phyloP scores from a whole-genome alignment of 1,139 yeast species.

The Geotrichum phurueaensis region DNA sequence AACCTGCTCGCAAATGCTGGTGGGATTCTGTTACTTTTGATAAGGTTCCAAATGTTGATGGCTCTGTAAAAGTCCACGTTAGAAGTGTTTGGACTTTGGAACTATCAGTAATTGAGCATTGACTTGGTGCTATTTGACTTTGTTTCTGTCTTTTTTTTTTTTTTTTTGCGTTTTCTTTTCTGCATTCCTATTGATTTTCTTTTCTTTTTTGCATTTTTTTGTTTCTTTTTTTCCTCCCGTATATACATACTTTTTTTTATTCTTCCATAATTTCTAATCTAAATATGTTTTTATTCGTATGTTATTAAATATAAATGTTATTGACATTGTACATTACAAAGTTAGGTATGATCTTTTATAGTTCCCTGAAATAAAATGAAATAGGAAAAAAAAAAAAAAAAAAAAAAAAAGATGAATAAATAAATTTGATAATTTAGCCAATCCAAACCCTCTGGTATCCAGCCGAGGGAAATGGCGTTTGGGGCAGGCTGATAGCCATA shows the following conservation, averaged over 20 bases:
- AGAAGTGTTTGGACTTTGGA: conserved; percentile 85
- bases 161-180: background rate
- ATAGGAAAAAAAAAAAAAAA: background rate
- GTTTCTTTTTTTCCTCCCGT: background rate
- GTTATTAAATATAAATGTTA: background rate
- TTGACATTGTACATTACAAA: background rate
- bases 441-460: background rate
- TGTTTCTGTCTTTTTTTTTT: background rate
- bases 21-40: conserved; percentile 66
- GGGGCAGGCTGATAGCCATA: background rate
- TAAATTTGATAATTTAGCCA: background rate
- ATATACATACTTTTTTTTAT: background rate
- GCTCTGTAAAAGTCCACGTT: conserved; percentile 57
- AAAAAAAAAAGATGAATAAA: background rate
- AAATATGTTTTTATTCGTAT: background rate
- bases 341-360: too few relatives aligned
- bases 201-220: background rate
- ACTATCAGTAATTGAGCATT: conserved; percentile 38
- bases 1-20: conserved; percentile 99
- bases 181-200: background rate
- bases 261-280: too few relatives aligned
- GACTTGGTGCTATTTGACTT: background rate
- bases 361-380: background rate
- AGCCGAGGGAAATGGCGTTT: background rate
- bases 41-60: conserved; percentile 28